Conservation (phyloP, 768 basidiomycete species). For the Tulasnella sp. region DNA sequence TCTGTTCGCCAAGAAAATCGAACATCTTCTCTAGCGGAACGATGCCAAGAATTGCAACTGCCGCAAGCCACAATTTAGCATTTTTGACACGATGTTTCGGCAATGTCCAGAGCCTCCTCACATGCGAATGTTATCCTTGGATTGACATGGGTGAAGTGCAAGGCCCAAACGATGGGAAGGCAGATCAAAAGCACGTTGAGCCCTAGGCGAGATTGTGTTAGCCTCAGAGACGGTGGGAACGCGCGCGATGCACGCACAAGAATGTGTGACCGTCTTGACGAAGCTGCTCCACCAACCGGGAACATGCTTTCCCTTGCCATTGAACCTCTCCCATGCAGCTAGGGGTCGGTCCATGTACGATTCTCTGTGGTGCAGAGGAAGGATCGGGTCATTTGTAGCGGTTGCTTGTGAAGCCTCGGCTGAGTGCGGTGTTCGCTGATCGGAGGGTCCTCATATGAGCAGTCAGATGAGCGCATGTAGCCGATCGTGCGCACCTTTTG, state of each 20-base stretch:
- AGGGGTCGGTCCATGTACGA: neutral
- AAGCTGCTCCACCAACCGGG: conserved; percentile 9
- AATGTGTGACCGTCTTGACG: neutral
- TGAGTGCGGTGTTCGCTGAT: neutral
- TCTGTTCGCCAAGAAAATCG: conserved; percentile 42
- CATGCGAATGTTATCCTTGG: conserved; percentile 44
- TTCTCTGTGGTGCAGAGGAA: neutral
- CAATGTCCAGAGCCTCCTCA: conserved; percentile 34
- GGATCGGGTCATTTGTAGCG: neutral
- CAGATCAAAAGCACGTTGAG: conserved; percentile 43
- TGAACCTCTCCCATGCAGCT: neutral
- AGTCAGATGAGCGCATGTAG: neutral
- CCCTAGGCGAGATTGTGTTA: neutral
- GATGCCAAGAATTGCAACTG: neutral
- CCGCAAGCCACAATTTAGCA: neutral
- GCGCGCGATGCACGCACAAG: neutral
- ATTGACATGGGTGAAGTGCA: conserved; percentile 47
- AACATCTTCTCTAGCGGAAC: neutral
- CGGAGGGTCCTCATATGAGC: neutral
- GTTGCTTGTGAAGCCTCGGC: neutral
- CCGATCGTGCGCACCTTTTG: neutral
- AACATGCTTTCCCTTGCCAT: neutral
- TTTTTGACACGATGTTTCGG: neutral
- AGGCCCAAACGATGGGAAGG: conserved; percentile 58
- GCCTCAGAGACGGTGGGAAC: neutral